phyloP scores from a whole-genome alignment of 805 yeast genomes.

The Candida insectalens region DNA sequence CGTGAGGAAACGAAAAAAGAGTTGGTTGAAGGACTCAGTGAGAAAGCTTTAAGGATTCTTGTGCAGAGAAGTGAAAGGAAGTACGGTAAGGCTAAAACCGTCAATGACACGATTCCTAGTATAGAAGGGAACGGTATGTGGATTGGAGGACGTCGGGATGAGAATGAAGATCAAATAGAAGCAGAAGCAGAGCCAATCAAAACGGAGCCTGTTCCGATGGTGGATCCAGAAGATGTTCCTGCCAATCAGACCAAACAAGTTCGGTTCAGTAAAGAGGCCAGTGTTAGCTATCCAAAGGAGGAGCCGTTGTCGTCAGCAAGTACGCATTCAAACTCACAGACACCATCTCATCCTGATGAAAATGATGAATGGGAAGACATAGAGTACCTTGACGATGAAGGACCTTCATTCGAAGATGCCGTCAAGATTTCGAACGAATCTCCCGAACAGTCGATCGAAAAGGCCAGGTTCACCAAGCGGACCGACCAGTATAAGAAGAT shows the following conservation, averaged over 20 bases:
- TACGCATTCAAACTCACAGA: background rate
- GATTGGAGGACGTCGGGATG: constrained; percentile 19
- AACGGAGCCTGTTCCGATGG: background rate
- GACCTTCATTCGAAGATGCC: constrained; percentile 40
- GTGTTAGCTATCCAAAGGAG: constrained; percentile 18
- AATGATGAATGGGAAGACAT: constrained; percentile 4
- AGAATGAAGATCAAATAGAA: background rate
- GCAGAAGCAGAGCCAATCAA: background rate
- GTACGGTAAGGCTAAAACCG: constrained; percentile 18
- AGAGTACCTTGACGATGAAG: constrained; percentile 10
- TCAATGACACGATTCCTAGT: constrained; percentile 5
- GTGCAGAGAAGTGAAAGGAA: constrained; percentile 48
- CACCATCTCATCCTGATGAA: constrained; percentile 7
- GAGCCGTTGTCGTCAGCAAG: background rate
- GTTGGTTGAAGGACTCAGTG: constrained; percentile 56
- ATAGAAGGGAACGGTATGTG: constrained; percentile 27
- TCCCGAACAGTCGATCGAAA: constrained; percentile 26
- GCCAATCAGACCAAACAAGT: constrained; percentile 15
- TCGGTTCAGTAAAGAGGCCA: constrained; percentile 23
- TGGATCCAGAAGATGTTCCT: background rate
- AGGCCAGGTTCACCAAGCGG: constrained; percentile 48
- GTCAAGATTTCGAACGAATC: constrained; percentile 23
- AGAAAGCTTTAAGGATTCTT: constrained; percentile 51
- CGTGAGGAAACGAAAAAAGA: constrained; percentile 57
- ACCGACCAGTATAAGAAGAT: constrained; percentile 20